Percentiles rank a stretch among this genome's conserved stretches.
phyloP scores from a whole-genome alignment of 495 filamentous ascomycete species.

The Pyrenula massariospora region DNA sequence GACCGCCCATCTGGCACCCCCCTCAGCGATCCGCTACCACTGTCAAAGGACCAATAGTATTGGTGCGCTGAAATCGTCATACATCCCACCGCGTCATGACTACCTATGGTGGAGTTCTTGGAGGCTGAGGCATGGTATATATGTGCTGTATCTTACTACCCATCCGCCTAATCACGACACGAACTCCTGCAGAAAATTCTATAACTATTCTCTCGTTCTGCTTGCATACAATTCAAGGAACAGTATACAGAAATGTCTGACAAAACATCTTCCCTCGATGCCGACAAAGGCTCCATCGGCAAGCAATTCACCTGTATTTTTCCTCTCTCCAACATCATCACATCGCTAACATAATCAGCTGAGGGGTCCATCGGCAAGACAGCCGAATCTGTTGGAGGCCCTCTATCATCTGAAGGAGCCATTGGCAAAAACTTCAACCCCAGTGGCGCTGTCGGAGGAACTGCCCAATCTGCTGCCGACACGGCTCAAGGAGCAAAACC shows the following conservation, averaged over 20 bases:
- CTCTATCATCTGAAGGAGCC: constrained; percentile 24
- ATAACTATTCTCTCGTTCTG: too few species aligned
- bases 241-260: too few species aligned
- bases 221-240: too few species aligned
- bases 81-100: neutral
- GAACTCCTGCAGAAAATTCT: too few species aligned
- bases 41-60: neutral
- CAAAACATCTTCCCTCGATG: neutral
- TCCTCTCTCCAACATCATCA: neutral
- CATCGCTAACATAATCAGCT: constrained; percentile 12
- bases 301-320: neutral
- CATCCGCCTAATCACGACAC: too few species aligned
- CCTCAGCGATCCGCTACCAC: neutral
- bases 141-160: too few species aligned
- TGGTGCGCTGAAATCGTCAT: neutral
- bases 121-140: too few species aligned
- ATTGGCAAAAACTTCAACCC: constrained; percentile 15
- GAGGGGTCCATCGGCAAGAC: constrained; percentile 40
- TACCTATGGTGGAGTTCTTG: neutral
- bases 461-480: neutral
- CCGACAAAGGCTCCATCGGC: neutral
- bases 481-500: neutral
- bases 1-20: neutral
- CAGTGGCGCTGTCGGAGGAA: neutral
- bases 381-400: constrained; percentile 41